Base-by-base conservation (phyloP, 345 rosid genomes). In the Rhodamnia rubescens region DNA sequence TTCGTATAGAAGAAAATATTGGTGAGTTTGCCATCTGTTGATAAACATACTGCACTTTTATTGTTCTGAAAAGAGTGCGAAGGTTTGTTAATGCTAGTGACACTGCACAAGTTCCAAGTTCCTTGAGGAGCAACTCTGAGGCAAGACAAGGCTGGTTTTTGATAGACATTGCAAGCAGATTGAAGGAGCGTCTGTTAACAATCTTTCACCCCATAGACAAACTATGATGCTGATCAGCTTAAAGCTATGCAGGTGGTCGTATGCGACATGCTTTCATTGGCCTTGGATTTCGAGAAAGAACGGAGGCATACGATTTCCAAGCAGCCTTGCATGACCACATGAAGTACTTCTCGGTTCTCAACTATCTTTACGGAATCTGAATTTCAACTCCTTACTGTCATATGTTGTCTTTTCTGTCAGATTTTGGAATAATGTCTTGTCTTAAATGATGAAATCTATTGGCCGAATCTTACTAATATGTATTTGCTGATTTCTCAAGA, bases 251-350 rank as follows among this genome's bases (percentile, higher is more conserved):
- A 97, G 99, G 88, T 89, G 99, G 99, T 88, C 96, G 99, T 84
- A 91, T 89, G 85, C 92, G 99, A 69, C 99, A 96, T 91, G 99
- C 99, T 86, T 98, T 98, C 90, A 90, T 98, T 84, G 99, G 99
- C 85, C 69, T 98, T 26, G 99, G 99, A 85, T 98, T 98, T 90
- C 93, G 99, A 74, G 99, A 98, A 91, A 96, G 99, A 91, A 94
- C 98, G 51, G 93, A 98, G 89, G 99, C 99, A 29, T 98, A 98
- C 86, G 99, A 98, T 90, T 96, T 98, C 88, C 99, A 98, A 90
- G 99, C 98, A 42, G 99, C 98, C 59, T 87, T 98, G 83, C 99
- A 98, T 88, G 99, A 98, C 89, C 99, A 98, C 83, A 90, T 96
- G 93, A 96, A 96, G 99, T 98, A 96, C 82, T 53, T 42, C 81